Evolutionary conservation across 768 basidiomycete genomes (phyloP), one percentile per base, ranked within the genome.

Genomic region (Termitomyces sp.): DNA sequence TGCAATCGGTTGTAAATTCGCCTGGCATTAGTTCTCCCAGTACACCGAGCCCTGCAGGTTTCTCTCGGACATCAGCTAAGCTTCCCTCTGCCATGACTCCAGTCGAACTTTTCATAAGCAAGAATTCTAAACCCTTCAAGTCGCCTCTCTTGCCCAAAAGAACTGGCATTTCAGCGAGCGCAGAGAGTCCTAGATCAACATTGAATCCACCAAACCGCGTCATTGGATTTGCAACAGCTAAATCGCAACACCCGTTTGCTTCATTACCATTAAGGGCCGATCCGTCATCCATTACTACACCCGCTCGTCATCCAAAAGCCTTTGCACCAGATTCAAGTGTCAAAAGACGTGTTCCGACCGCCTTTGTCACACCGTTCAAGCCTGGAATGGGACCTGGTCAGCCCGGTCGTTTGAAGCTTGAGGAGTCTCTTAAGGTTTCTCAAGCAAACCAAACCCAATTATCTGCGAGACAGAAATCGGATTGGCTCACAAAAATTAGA

Each of bases 281-380:
- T n/a, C 38, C 42, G 28, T 24, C 57, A 21, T 45, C 55, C 8
- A 40, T 55, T 12, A 41, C 51, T 12, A 62, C 62, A 24, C 58
- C 66, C 24, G 54, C 35, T 43, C 42, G 55, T 7, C 54, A 55
- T 43, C 64, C 58, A 30, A 56, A 47, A 19, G 24, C 45, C 22
- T 38, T 41, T 35, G 49, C 34, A 10, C 19, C 35, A 30, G 53
- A 50, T 21, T 45, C 53, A 15, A 51, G 30, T 15, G 10, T 58
- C 24, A 61, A 53, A 44, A 67, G 66, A 48, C 66, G 57, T 30
- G 66, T 68, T 6, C 68, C 74, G 34, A 68, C 72, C 10, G 73
- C 72, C n/a, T 86, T 86, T 57, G 67, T 77, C 7, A 86, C 84
- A 1, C 85, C 85, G 0, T 87, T 88, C 65, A 88, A 86, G 62